Evolutionary conservation across 768 basidiomycete species (phyloP).

Genomic region (Chalciporus piperatus): DNA sequence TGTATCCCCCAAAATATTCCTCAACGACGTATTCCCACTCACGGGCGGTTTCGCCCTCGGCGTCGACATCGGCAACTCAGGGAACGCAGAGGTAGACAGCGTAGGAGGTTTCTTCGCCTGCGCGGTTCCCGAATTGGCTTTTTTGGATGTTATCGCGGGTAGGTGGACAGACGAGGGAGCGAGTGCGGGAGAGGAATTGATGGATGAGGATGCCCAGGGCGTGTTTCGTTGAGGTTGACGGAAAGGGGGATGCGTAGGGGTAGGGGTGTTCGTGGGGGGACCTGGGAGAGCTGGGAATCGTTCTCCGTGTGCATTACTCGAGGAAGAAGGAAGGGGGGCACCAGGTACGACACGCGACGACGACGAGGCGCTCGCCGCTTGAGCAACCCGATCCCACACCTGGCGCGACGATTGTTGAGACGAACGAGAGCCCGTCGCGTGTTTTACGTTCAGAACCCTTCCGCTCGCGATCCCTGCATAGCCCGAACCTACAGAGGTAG

Average conservation of each 20-base stretch:
- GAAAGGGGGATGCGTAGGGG: constrained; percentile 17
- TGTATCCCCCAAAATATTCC: constrained; percentile 48
- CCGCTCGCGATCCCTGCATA: constrained; percentile 82
- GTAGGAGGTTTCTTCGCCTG: constrained; percentile 32
- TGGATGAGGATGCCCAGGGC: constrained; percentile 45
- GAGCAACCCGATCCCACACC: constrained; percentile 85
- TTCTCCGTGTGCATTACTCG: constrained; percentile 16
- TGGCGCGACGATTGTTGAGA: constrained; percentile 58
- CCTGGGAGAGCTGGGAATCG: constrained; percentile 33
- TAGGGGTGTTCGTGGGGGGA: constrained; percentile 3
- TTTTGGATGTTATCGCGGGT: constrained; percentile 7
- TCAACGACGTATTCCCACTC: constrained; percentile 63
- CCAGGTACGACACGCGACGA: constrained; percentile 10
- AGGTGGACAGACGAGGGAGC: neutral
- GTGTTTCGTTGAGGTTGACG: constrained; percentile 52
- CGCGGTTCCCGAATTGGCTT: constrained; percentile 1
- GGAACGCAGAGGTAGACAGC: constrained; percentile 60
- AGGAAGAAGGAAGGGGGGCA: constrained; percentile 26
- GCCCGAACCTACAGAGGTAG: constrained; percentile 54
- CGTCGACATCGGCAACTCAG: constrained; percentile 54
- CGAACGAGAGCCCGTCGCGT: constrained; percentile 60
- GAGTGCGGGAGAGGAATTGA: neutral
- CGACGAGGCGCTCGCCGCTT: constrained; percentile 58
- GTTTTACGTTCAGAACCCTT: constrained; percentile 80
- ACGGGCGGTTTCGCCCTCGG: constrained; percentile 45